Evolutionary conservation across 805 yeast genomes (phyloP).

Genomic region (Yamadazyma akitaensis): DNA sequence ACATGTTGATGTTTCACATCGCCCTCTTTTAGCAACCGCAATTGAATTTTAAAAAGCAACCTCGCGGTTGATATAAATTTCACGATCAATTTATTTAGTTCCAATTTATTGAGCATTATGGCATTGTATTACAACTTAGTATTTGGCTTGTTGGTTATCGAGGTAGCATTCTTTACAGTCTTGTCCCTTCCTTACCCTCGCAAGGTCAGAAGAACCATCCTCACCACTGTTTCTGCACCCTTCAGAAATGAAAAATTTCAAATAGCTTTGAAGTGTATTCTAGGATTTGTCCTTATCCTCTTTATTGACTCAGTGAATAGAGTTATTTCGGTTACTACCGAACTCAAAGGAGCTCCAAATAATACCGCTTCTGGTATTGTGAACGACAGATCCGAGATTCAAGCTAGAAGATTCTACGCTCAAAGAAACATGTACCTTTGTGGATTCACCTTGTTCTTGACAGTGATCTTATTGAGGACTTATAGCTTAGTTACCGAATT

Average conservation of each 20-base stretch:
- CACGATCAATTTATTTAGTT: not conserved
- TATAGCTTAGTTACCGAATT: slow-evolving; percentile 76
- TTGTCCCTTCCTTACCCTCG: slow-evolving; percentile 87
- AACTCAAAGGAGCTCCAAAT: slow-evolving; percentile 37
- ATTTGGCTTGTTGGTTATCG: slow-evolving; percentile 72
- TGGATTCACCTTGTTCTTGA: slow-evolving; percentile 90
- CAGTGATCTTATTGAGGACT: slow-evolving; percentile 81
- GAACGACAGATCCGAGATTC: slow-evolving; percentile 74
- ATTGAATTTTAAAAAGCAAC: not conserved
- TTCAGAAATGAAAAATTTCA: slow-evolving; percentile 69
- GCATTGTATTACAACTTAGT: slow-evolving; percentile 50
- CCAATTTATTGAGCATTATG: slow-evolving; percentile 20
- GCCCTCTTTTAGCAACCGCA: not conserved
- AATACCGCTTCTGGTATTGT: slow-evolving; percentile 18
- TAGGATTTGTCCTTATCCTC: slow-evolving; percentile 78
- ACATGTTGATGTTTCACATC: not conserved
- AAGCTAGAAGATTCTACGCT: slow-evolving; percentile 89
- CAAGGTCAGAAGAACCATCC: slow-evolving; percentile 61
- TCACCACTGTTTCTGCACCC: slow-evolving; percentile 62
- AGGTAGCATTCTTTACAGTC: slow-evolving; percentile 73
- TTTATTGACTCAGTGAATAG: slow-evolving; percentile 88
- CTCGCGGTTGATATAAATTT: not conserved
- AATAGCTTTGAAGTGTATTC: slow-evolving; percentile 73
- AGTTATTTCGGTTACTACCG: slow-evolving; percentile 65
- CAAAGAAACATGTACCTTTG: slow-evolving; percentile 95